Conservation (phyloP, 352 stramenopile genomes). For the Phytophthora parvispora region DNA sequence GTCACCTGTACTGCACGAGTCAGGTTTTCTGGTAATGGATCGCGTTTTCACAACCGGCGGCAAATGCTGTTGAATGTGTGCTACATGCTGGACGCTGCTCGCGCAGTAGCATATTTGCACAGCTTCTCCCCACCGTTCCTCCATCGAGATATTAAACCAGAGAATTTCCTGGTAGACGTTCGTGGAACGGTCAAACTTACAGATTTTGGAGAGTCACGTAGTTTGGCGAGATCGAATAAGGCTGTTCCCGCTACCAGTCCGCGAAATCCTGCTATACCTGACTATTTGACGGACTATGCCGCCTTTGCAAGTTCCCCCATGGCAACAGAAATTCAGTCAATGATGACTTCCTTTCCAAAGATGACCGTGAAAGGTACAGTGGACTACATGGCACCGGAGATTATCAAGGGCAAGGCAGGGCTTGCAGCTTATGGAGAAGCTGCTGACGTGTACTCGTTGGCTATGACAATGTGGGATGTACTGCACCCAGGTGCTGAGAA, state of each 20-base stretch:
- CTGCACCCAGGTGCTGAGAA: conserved; percentile 60
- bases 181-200: conserved; percentile 78
- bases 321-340: conserved; percentile 7
- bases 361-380: conserved; percentile 82
- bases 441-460: conserved; percentile 80
- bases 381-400: conserved; percentile 85
- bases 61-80: conserved; percentile 69
- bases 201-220: conserved; percentile 80
- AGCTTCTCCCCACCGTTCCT: conserved; percentile 80
- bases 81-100: conserved; percentile 75
- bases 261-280: neutral
- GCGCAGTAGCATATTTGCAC: conserved; percentile 77
- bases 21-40: conserved; percentile 6
- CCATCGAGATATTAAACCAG: conserved; percentile 78
- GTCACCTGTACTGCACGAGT: conserved; percentile 24
- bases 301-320: conserved; percentile 13
- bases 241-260: neutral
- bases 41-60: conserved; percentile 28
- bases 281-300: conserved; percentile 12
- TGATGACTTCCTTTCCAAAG: conserved; percentile 15
- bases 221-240: conserved; percentile 25
- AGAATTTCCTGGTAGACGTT: conserved; percentile 83
- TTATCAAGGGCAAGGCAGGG: conserved; percentile 76
- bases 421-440: conserved; percentile 66
- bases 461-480: conserved; percentile 87